Evolutionary conservation across 2,329 filamentous ascomycete genomes (phyloP).

Genomic region (Sporothrix mexicana): DNA sequence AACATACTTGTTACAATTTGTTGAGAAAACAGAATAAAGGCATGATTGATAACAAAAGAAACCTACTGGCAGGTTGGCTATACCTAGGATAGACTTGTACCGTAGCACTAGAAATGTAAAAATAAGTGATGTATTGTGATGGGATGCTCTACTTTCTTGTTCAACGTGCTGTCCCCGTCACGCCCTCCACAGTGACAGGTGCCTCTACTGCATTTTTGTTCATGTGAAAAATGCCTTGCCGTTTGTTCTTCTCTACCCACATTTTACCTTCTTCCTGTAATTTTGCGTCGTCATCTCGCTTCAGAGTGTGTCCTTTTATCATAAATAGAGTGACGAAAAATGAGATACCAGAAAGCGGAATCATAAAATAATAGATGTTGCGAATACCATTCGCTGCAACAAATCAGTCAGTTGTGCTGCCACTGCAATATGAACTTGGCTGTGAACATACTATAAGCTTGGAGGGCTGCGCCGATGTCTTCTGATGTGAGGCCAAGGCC

Average conservation of each 20-base stretch:
- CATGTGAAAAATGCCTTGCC: not conserved
- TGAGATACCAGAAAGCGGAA: not conserved
- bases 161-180: too few relatives aligned
- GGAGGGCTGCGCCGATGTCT: not conserved
- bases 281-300: not conserved
- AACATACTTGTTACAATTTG: too few relatives aligned
- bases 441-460: not conserved
- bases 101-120: too few relatives aligned
- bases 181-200: not conserved
- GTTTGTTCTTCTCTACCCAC: not conserved
- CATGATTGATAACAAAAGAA: too few relatives aligned
- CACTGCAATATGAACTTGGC: not conserved
- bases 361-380: slow-evolving; percentile 12
- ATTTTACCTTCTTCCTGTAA: slow-evolving; percentile 4
- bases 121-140: too few relatives aligned
- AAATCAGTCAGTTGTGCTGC: not conserved
- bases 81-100: too few relatives aligned
- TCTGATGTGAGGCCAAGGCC: not conserved
- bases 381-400: not conserved
- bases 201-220: too few relatives aligned
- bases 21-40: too few relatives aligned
- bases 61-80: too few relatives aligned
- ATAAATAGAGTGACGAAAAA: slow-evolving; percentile 8
- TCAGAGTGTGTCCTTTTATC: slow-evolving; percentile 1
- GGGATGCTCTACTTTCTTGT: too few relatives aligned